A percentile compares a stretch with the other conserved stretches of the same genome.
These are phyloP conservation scores for Castanopsis chinensis DNA, from an alignment of 306 rosid genomes.

Conservation along the genomic window DNA sequence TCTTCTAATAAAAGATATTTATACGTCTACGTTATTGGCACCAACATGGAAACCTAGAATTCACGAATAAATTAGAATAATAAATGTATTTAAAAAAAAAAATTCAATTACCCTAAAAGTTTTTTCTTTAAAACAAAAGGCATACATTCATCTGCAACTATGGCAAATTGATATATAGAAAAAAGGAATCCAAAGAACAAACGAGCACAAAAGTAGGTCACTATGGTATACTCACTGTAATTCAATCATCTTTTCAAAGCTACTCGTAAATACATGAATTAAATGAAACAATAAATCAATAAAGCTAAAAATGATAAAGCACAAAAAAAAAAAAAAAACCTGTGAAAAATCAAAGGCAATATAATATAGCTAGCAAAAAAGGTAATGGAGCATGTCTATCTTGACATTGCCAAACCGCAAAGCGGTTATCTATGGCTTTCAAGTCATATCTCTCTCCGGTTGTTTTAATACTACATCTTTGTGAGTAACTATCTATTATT, in stretches of 20 bases:
- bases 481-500: too few species aligned
- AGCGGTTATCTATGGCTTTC: slow-evolving; percentile 62
- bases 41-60: slow-evolving; percentile 19
- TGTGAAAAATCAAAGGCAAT: slow-evolving; percentile 41
- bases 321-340: slow-evolving; percentile 33
- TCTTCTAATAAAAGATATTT: slow-evolving; percentile 1
- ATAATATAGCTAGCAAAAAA: slow-evolving; percentile 19
- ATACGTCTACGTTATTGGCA: background rate
- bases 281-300: too few species aligned
- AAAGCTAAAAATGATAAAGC: too few species aligned
- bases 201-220: background rate
- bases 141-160: too few species aligned
- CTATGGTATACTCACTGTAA: background rate
- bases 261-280: too few species aligned
- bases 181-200: background rate
- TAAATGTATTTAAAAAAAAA: background rate
- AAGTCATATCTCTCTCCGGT: background rate
- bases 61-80: background rate
- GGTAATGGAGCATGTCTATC: slow-evolving; percentile 41
- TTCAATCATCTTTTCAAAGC: slow-evolving; percentile 1
- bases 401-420: slow-evolving; percentile 51
- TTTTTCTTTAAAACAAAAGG: slow-evolving; percentile 2
- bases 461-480: too few species aligned
- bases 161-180: too few species aligned
- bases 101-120: slow-evolving; percentile 1